Evolutionary conservation across 2,329 filamentous ascomycete genomes (phyloP).

Genomic region (Trichophyton rubrum): DNA sequence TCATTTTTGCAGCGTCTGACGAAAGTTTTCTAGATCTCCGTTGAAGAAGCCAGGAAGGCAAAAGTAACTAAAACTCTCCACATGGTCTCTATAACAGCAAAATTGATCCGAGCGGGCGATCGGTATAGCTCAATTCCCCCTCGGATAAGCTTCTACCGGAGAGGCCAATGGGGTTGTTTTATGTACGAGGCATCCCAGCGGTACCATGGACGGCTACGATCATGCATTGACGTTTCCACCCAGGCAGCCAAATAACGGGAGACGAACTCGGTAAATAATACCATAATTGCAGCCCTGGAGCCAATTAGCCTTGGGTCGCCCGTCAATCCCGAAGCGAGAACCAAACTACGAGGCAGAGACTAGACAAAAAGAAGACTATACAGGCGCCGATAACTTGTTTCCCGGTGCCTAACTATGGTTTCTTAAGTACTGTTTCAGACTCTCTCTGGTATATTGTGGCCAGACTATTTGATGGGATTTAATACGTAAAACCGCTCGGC

Average conservation of each 20-base stretch:
- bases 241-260: neutral
- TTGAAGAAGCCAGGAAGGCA: neutral
- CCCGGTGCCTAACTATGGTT: neutral
- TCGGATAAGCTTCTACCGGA: neutral
- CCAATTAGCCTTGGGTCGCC: neutral
- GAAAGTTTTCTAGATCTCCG: constrained; percentile 1
- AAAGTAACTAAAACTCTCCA: constrained; percentile 1
- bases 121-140: neutral
- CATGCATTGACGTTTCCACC: constrained; percentile 1
- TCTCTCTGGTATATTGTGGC: neutral
- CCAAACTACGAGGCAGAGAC: neutral
- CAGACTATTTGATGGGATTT: neutral
- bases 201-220: neutral
- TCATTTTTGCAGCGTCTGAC: neutral
- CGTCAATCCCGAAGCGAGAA: neutral
- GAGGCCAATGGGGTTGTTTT: constrained; percentile 3
- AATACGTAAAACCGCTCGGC: neutral
- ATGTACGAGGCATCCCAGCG: neutral
- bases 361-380: neutral
- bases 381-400: neutral
- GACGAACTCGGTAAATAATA: neutral
- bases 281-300: neutral
- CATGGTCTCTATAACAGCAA: neutral
- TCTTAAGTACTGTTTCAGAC: neutral
- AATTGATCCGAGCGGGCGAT: constrained; percentile 2